These are phyloP conservation scores for Daldinia grandis DNA, from an alignment of 495 filamentous ascomycete species.

Conservation along the genomic window DNA sequence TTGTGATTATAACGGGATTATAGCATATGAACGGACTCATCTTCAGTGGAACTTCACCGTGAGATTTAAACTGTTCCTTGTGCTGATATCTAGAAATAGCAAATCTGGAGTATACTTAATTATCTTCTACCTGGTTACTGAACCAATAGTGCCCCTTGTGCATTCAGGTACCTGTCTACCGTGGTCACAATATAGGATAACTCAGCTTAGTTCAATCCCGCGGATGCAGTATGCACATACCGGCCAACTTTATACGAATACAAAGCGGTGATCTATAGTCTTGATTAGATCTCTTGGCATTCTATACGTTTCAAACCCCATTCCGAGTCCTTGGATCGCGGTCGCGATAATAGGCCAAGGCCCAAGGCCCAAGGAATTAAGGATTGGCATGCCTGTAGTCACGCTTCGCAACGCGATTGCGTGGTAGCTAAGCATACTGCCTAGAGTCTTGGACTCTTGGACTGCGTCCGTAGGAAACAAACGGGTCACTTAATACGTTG, in stretches of 20 bases:
- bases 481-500: not conserved
- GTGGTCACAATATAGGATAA: not conserved
- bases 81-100: not conserved
- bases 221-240: not conserved
- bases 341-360: conserved; percentile 12
- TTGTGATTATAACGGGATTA: conserved; percentile 19
- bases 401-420: not conserved
- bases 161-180: not conserved
- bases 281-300: conserved; percentile 24
- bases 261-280: conserved; percentile 8
- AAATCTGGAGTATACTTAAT: not conserved
- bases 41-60: not conserved
- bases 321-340: conserved; percentile 26
- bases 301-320: conserved; percentile 9
- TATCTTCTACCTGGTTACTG: not conserved
- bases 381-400: conserved; percentile 9
- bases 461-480: conserved; percentile 1
- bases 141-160: not conserved
- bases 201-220: not conserved
- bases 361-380: not conserved
- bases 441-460: not conserved
- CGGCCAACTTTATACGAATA: not conserved
- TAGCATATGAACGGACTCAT: not conserved
- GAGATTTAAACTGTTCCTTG: not conserved
- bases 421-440: not conserved